phyloP scores from a whole-genome alignment of 2,329 filamentous ascomycete species.

The Alternaria longipes region DNA sequence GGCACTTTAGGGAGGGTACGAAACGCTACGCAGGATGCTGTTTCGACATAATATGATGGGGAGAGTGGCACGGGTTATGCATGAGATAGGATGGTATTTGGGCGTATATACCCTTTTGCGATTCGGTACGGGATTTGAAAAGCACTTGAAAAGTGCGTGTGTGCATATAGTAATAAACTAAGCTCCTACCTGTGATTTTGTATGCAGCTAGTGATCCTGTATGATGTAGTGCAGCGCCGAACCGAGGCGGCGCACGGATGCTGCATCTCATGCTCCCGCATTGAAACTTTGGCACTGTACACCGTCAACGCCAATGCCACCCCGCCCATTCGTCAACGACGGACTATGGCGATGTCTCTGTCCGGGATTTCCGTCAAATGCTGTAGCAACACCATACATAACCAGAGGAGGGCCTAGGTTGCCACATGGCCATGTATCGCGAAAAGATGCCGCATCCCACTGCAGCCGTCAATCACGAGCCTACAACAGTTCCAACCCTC shows the following conservation, averaged over 20 bases:
- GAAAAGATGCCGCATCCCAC: neutral
- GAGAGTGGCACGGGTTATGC: slow-evolving; percentile 3
- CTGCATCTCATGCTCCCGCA: slow-evolving; percentile 4
- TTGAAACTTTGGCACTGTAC: slow-evolving; percentile 10
- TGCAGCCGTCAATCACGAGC: slow-evolving; percentile 20
- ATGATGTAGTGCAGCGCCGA: neutral
- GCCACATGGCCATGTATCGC: slow-evolving; percentile 4
- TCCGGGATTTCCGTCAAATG: slow-evolving; percentile 33
- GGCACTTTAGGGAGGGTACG: slow-evolving; percentile 1
- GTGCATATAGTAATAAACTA: slow-evolving; percentile 9
- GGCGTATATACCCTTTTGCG: slow-evolving; percentile 21
- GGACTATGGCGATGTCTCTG: slow-evolving; percentile 49
- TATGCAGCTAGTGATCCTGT: neutral
- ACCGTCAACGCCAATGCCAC: slow-evolving; percentile 36
- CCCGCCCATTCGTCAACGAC: slow-evolving; percentile 46
- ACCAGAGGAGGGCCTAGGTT: slow-evolving; percentile 4
- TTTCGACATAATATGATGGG: slow-evolving; percentile 6
- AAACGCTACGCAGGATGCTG: slow-evolving; percentile 4
- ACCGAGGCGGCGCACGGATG: slow-evolving; percentile 9
- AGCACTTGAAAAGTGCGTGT: neutral
- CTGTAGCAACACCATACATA: neutral
- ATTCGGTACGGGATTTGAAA: slow-evolving; percentile 2
- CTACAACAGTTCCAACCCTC: slow-evolving; percentile 20
- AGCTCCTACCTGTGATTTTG: neutral
- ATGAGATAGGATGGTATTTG: slow-evolving; percentile 12